Evolutionary conservation across 441 rosid species (phyloP).

Genomic region (Arabidopsis lyrata): DNA sequence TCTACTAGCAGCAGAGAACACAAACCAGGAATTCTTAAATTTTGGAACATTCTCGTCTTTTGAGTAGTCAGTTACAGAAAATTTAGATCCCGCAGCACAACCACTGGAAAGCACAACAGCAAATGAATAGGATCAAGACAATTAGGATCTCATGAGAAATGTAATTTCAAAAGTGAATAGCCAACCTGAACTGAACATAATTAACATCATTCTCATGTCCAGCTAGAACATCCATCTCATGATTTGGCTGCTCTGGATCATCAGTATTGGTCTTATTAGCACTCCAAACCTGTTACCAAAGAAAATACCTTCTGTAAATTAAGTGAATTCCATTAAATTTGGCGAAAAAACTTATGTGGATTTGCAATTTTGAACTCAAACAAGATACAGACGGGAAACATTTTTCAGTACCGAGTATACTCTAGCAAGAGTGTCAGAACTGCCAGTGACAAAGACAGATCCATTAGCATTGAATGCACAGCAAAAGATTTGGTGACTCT

Average conservation of each 20-base stretch:
- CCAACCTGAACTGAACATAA: constrained; percentile 97
- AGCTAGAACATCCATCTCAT: constrained; percentile 92
- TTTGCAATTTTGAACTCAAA: constrained; percentile 27
- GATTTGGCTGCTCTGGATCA: constrained; percentile 80
- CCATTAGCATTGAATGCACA: constrained; percentile 98
- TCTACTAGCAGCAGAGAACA: constrained; percentile 34
- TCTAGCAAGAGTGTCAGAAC: constrained; percentile 98
- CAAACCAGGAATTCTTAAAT: constrained; percentile 92
- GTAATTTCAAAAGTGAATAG: constrained; percentile 16
- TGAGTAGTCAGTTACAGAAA: constrained; percentile 66
- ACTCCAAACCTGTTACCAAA: constrained; percentile 86
- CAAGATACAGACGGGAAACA: constrained; percentile 21
- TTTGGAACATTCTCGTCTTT: constrained; percentile 91
- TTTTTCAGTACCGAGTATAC: constrained; percentile 53
- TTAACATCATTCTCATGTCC: constrained; percentile 99
- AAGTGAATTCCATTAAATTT: constrained; percentile 21
- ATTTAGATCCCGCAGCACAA: constrained; percentile 86
- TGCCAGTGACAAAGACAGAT: constrained; percentile 97
- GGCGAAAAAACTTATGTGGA: constrained; percentile 9
- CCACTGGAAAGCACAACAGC: constrained; percentile 67
- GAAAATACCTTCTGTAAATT: constrained; percentile 22
- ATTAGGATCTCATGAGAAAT: constrained; percentile 76
- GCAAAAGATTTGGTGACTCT: constrained; percentile 86
- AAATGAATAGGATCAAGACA: constrained; percentile 29
- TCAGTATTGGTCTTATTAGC: constrained; percentile 77